A percentile compares a stretch with the other conserved stretches of the same genome.
These are phyloP conservation scores for Starmerella sirachaensis DNA, from an alignment of 805 yeast species.

Conservation along the genomic window DNA sequence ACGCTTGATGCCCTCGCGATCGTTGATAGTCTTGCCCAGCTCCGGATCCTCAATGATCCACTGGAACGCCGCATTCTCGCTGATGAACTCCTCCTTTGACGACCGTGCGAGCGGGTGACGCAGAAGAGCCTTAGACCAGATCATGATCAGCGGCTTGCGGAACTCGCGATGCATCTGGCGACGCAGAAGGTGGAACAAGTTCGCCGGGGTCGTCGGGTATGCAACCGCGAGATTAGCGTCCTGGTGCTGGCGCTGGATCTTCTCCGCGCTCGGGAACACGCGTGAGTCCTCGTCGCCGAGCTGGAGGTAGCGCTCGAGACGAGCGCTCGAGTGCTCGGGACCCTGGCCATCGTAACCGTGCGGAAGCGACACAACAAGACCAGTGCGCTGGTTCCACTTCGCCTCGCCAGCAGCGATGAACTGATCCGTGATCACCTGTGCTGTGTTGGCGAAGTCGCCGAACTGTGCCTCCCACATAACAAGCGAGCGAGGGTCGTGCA, in stretches of 20 bases:
- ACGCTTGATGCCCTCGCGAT: constrained; percentile 77
- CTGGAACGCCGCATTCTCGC: constrained; percentile 75
- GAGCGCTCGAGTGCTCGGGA: constrained; percentile 97
- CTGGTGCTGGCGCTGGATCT: constrained; percentile 94
- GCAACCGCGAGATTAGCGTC: constrained; percentile 97
- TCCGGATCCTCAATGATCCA: constrained; percentile 93
- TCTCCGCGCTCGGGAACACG: constrained; percentile 77
- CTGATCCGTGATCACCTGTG: constrained; percentile 95
- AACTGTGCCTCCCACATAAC: constrained; percentile 99
- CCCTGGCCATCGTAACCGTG: constrained; percentile 99
- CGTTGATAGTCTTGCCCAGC: constrained; percentile 62
- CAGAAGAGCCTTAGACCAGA: constrained; percentile 86
- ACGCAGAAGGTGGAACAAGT: constrained; percentile 89
- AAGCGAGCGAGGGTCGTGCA: constrained; percentile 92
- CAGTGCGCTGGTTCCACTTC: constrained; percentile 98
- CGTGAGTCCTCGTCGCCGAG: constrained; percentile 93
- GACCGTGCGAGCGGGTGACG: constrained; percentile 98
- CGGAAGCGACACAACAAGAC: constrained; percentile 86
- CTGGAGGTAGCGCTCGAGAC: constrained; percentile 93
- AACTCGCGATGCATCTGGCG: constrained; percentile 99
- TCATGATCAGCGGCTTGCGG: constrained; percentile 65
- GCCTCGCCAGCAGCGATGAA: constrained; percentile 93
- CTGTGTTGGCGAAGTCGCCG: constrained; percentile 99
- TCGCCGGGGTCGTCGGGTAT: constrained; percentile 96
- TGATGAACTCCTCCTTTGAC: constrained; percentile 67